Base-by-base conservation (phyloP, 495 filamentous ascomycete genomes). In the Podospora sp. region DNA sequence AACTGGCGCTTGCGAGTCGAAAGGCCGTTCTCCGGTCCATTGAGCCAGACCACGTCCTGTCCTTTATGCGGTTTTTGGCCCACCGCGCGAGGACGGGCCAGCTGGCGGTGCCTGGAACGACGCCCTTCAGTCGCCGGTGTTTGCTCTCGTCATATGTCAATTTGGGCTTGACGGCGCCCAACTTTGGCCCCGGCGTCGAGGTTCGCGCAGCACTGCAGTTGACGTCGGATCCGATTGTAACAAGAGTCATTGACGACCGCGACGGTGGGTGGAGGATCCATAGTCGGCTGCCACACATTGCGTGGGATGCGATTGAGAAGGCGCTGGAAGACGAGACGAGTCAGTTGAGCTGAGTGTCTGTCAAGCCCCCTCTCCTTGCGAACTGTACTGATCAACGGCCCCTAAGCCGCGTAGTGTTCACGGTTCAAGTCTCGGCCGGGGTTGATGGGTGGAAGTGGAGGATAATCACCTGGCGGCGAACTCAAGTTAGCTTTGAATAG, bases 391-490 rank as follows among this genome's bases (percentile, higher is more conserved):
- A 25, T 21, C 46, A 63, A 16, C 18, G 61, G 20, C 18, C 61
- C 61, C 61, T 46, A 63, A 14, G 12, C 22, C 33, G 33, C 46
- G 50, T 63, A 63, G 26, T 63, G 61, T n/a, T 40, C 46, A n/a
- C 61, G 61, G 61, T 63, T 63, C 46, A 63, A n/a, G 46, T 63
- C 61, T 53, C 61, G 61, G 25, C 61, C 61, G 27, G 61, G 61
- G 50, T 55, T 53, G 20, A 5, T 29, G n/a, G n/a, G n/a, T n/a
- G 61, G 61, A 29, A 63, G 61, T 20, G 53, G 20, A 12, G 61
- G 61, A 46, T 63, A 63, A 18, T 22, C 29, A 26, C 61, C 61
- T 63, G 46, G 21, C n/a, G 9, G 12, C 29, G 2, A 49, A 12
- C 27, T 24, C 20, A 49, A 11, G 50, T n/a, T 18, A 35, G 22